These are phyloP conservation scores for Suillus alpinus DNA, from an alignment of 768 basidiomycete genomes.

Conservation along the genomic window DNA sequence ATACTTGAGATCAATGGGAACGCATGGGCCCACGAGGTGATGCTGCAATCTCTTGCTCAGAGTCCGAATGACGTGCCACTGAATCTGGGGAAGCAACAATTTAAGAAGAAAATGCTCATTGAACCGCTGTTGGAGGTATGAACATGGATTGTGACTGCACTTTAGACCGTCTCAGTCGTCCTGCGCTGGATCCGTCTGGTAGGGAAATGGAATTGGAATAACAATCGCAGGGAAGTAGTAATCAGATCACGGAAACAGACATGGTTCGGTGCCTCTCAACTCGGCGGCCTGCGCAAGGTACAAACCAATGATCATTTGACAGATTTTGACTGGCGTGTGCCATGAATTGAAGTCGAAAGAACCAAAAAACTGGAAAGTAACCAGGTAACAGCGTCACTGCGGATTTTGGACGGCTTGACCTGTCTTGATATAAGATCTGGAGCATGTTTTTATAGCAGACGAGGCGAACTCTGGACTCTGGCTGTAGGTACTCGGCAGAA, in stretches of 20 bases:
- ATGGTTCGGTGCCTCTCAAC: background rate
- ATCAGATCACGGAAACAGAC: background rate
- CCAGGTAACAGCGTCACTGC: background rate
- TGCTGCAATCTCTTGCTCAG: background rate
- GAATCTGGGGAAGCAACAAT: background rate
- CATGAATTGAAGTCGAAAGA: background rate
- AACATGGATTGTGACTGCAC: background rate
- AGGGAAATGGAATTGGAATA: background rate
- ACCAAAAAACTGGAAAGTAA: background rate
- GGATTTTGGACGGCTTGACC: background rate
- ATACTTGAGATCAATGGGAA: background rate
- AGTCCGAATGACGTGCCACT: background rate
- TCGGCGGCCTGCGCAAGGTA: background rate
- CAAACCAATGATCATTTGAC: too few species aligned
- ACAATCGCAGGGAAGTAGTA: background rate
- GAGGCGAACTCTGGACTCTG: background rate
- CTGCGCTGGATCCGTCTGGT: background rate
- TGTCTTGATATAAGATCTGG: background rate
- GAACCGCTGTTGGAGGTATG: background rate
- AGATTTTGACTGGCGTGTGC: background rate
- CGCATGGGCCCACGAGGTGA: background rate
- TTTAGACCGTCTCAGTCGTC: background rate
- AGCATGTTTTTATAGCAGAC: background rate
- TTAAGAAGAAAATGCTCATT: too few species aligned
- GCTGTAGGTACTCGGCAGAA: conserved; percentile 13